Evolutionary conservation across 2,329 filamentous ascomycete genomes (phyloP).

Genomic region (Microdochium paspali): DNA sequence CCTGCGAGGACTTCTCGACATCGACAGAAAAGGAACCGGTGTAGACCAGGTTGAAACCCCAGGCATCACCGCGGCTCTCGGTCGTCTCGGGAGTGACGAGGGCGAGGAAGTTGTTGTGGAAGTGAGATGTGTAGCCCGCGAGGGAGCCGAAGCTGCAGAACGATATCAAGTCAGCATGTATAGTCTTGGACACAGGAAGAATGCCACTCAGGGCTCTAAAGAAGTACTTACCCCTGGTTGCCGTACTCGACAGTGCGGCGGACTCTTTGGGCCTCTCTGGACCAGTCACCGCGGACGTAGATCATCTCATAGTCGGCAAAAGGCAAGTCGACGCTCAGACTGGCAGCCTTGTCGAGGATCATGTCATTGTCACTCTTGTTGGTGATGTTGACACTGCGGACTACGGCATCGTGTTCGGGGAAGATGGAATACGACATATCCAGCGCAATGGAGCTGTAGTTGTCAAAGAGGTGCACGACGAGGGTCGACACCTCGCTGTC

Average conservation of each 20-base stretch:
- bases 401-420: constrained; percentile 49
- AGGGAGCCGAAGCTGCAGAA: constrained; percentile 47
- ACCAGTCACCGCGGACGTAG: constrained; percentile 54
- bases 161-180: constrained; percentile 12
- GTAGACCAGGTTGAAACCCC: constrained; percentile 57
- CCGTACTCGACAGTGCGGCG: constrained; percentile 48
- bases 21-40: constrained; percentile 52
- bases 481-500: constrained; percentile 49
- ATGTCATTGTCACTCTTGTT: constrained; percentile 46
- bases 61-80: constrained; percentile 50
- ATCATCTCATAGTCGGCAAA: constrained; percentile 53
- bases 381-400: constrained; percentile 50
- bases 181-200: too few species aligned
- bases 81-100: constrained; percentile 47
- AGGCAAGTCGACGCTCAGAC: constrained; percentile 52
- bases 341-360: constrained; percentile 46
- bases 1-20: constrained; percentile 54
- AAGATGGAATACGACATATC: constrained; percentile 56
- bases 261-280: constrained; percentile 44
- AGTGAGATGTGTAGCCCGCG: constrained; percentile 52
- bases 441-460: constrained; percentile 45
- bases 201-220: too few species aligned
- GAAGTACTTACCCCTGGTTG: constrained; percentile 33
- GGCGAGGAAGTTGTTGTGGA: constrained; percentile 56
- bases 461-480: constrained; percentile 47